These are phyloP conservation scores for thale cress (Arabidopsis thaliana) DNA, from an alignment of 345 rosid genomes.

Conservation along the genomic window TAIR10.1 NC_003076.8:6872501-6873000, in stretches of 20 bases:
- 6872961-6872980: too few relatives aligned
- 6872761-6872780: too few relatives aligned
- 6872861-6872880: too few relatives aligned
- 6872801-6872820: too few relatives aligned
- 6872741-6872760: background rate
- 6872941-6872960: too few relatives aligned
- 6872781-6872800: too few relatives aligned
- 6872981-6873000: too few relatives aligned
- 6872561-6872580: conserved; percentile 42
- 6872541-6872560: conserved; percentile 22
- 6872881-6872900: too few relatives aligned
- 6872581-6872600: conserved; percentile 31
- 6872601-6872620: conserved; percentile 36
- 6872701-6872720: background rate
- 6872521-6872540: conserved; percentile 43
- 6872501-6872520: conserved; percentile 36
- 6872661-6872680: background rate
- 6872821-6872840: too few relatives aligned
- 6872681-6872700: background rate
- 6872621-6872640: conserved; percentile 31
- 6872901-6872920: too few relatives aligned
- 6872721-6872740: background rate
- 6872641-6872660: conserved; percentile 35
- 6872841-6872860: too few relatives aligned
- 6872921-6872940: too few relatives aligned